These are phyloP conservation scores for Chlamydomonas incerta DNA, from an alignment of 139 green algal genomes.

Conservation along the genomic window DNA sequence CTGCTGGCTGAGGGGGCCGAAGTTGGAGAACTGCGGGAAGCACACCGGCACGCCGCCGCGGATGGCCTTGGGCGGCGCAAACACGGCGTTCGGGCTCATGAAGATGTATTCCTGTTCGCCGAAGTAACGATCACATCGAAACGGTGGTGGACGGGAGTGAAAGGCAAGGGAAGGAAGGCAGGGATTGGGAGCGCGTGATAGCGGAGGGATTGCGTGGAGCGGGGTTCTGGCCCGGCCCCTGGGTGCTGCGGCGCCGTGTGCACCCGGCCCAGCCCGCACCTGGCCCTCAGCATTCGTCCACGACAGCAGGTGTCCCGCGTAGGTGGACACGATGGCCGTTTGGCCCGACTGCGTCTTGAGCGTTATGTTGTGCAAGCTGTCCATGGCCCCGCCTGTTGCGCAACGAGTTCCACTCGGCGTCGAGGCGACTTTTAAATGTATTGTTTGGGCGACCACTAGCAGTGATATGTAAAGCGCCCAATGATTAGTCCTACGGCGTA, in stretches of 20 bases:
- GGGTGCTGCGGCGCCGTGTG: too few species aligned
- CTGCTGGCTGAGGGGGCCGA: conserved; percentile 79
- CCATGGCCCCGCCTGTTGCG: background rate
- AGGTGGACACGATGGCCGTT: conserved; percentile 24
- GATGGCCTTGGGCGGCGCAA: conserved; percentile 90
- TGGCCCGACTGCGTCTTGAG: conserved; percentile 40
- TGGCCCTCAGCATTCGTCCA: conserved; percentile 40
- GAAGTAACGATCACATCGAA: background rate
- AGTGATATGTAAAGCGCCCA: too few species aligned
- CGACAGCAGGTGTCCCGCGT: conserved; percentile 42
- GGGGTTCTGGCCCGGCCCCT: background rate
- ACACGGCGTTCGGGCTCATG: conserved; percentile 82
- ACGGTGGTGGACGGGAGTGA: background rate
- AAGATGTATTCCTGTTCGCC: conserved; percentile 80
- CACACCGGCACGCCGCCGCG: conserved; percentile 88
- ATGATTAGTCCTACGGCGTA: too few species aligned
- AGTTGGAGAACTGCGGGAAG: conserved; percentile 88
- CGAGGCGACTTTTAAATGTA: too few species aligned
- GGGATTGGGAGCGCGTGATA: too few species aligned
- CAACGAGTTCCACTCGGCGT: background rate
- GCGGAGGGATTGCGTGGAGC: background rate
- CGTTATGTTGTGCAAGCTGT: background rate
- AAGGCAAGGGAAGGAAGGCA: too few species aligned
- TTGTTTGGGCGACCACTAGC: too few species aligned
- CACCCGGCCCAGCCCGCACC: background rate